Percentiles rank a stretch among this genome's conserved stretches.
These are phyloP conservation scores for Volvox africanus DNA, from an alignment of 139 green algal species.

Conservation along the genomic window DNA sequence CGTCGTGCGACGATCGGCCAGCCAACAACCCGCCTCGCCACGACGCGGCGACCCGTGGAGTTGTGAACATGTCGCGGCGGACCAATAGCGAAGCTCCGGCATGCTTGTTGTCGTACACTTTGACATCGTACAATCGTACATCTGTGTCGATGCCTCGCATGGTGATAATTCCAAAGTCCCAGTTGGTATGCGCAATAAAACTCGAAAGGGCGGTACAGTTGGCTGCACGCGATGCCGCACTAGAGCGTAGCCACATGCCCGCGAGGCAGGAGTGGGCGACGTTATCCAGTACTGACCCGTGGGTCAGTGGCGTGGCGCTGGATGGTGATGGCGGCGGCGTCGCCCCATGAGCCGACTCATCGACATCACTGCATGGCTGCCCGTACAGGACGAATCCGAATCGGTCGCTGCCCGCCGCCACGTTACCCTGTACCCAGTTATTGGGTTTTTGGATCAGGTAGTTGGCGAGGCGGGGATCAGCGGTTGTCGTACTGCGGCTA, in stretches of 20 bases:
- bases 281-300: slow-evolving; percentile 45
- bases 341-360: too few species aligned
- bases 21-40: slow-evolving; percentile 45
- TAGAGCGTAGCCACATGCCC: slow-evolving; percentile 46
- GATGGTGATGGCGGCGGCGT: too few species aligned
- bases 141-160: slow-evolving; percentile 56
- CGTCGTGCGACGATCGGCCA: slow-evolving; percentile 2
- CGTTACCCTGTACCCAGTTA: slow-evolving; percentile 60
- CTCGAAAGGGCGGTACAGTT: slow-evolving; percentile 54
- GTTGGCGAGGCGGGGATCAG: background rate
- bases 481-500: too few species aligned
- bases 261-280: slow-evolving; percentile 53
- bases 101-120: slow-evolving; percentile 56
- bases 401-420: slow-evolving; percentile 67
- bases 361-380: background rate
- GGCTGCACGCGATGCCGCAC: background rate
- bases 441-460: slow-evolving; percentile 22
- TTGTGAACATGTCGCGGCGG: slow-evolving; percentile 21
- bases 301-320: background rate
- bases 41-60: background rate
- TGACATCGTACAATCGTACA: slow-evolving; percentile 50
- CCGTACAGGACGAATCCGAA: slow-evolving; percentile 56
- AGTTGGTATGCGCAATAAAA: slow-evolving; percentile 62
- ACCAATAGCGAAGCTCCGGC: slow-evolving; percentile 53
- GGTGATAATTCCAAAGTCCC: slow-evolving; percentile 75